Percentiles rank a stretch among this genome's conserved stretches.
Conservation (phyloP, 257 asterid genomes). For the Solanum lycopersicoides region DNA sequence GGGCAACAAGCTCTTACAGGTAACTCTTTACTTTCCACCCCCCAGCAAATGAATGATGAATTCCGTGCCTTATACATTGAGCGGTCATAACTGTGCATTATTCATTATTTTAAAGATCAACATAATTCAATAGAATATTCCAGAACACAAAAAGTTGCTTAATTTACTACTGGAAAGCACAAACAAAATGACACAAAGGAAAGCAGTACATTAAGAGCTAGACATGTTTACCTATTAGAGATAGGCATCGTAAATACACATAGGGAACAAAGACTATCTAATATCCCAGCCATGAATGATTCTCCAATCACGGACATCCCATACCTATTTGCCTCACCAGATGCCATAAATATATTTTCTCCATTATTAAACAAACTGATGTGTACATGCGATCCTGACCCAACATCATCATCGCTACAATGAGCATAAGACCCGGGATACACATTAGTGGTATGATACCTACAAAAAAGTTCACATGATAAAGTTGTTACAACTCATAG, state of each 20-base stretch:
- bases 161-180: too few relatives aligned
- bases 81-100: conserved; percentile 66
- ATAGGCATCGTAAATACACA: neutral
- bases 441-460: neutral
- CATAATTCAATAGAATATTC: too few relatives aligned
- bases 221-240: neutral
- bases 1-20: conserved; percentile 73
- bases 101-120: neutral
- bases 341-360: neutral
- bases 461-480: neutral
- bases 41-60: conserved; percentile 92
- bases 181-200: neutral
- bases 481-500: too few relatives aligned
- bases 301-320: neutral
- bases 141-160: too few relatives aligned
- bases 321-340: neutral
- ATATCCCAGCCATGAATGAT: neutral
- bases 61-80: conserved; percentile 76
- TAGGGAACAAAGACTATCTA: neutral
- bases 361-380: neutral
- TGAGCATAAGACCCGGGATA: neutral
- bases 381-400: neutral
- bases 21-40: conserved; percentile 69
- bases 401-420: fast-evolving
- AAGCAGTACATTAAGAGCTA: neutral